Conservation (phyloP, 192 early-diverging fungal genomes). For the Lobulomyces angularis region DNA sequence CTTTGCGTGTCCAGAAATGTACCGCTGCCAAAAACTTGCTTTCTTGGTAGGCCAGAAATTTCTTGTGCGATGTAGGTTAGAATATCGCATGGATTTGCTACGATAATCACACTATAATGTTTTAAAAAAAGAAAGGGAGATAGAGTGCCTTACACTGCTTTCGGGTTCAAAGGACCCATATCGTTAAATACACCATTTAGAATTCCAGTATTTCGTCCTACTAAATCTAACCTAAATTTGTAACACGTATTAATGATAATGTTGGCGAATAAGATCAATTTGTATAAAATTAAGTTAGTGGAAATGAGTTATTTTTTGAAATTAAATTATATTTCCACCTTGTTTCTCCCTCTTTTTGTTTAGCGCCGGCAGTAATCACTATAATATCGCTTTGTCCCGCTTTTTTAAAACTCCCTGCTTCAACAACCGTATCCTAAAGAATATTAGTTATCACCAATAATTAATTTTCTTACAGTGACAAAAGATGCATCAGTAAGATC, state of each 20-base stretch:
- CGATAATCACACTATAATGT: constrained; percentile 66
- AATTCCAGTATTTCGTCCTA: constrained; percentile 70
- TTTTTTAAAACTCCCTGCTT: constrained; percentile 47
- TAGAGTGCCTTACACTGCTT: too few species aligned
- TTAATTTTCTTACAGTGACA: too few species aligned
- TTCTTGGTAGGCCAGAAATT: constrained; percentile 58
- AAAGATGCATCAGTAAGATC: too few species aligned
- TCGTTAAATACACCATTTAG: constrained; percentile 55
- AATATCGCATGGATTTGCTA: constrained; percentile 76
- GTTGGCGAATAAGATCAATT: background rate
- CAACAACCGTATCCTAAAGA: too few species aligned
- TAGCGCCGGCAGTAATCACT: constrained; percentile 72
- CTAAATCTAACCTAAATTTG: too few species aligned
- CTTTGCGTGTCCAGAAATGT: constrained; percentile 70
- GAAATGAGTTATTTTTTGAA: background rate
- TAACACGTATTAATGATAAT: background rate
- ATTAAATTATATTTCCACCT: constrained; percentile 34
- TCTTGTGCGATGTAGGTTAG: constrained; percentile 76
- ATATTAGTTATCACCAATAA: too few species aligned
- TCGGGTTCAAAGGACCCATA: constrained; percentile 60
- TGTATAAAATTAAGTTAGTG: too few species aligned
- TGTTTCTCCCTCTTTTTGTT: constrained; percentile 63
- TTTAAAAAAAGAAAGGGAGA: too few species aligned
- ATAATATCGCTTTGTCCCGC: constrained; percentile 75
- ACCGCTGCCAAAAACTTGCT: constrained; percentile 77